Evolutionary conservation across 495 filamentous ascomycete genomes (phyloP).

Genomic region (Aspergillus steynii): DNA sequence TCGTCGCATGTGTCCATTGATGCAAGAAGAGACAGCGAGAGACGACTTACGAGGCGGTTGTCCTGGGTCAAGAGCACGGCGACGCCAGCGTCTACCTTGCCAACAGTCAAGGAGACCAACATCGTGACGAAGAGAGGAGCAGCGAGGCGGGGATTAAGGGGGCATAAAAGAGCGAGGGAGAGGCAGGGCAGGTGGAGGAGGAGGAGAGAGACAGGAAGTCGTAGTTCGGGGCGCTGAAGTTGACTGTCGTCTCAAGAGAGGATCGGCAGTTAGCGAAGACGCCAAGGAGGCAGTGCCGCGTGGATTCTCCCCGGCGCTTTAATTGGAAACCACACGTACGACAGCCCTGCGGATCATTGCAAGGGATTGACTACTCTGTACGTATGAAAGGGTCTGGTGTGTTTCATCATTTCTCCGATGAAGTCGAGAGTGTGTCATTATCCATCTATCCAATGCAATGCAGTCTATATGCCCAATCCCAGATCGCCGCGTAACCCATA

Average conservation of each 20-base stretch:
- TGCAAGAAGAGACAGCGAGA: conserved; percentile 11
- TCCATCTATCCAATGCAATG: not conserved
- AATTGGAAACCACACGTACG: conserved; percentile 1
- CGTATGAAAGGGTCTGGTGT: not conserved
- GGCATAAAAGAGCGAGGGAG: conserved; percentile 8
- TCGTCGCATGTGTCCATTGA: conserved; percentile 12
- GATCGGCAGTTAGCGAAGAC: conserved; percentile 24
- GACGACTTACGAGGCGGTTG: conserved; percentile 80
- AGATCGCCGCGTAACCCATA: not conserved
- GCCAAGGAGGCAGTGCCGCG: conserved; percentile 22
- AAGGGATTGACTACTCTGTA: too few relatives aligned
- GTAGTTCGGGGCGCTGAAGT: conserved; percentile 14
- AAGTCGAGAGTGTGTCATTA: not conserved
- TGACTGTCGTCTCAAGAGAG: conserved; percentile 6
- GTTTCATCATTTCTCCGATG: not conserved
- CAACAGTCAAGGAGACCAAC: conserved; percentile 96
- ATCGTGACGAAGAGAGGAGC: conserved; percentile 47
- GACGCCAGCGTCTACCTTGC: conserved; percentile 98
- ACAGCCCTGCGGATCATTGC: not conserved
- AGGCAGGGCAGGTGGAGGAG: not conserved
- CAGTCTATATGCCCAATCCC: not conserved
- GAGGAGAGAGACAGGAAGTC: conserved; percentile 4
- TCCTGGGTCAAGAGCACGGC: conserved; percentile 95
- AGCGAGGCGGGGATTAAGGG: conserved; percentile 4
- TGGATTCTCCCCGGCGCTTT: conserved; percentile 6